A percentile compares a stretch with the other conserved stretches of the same genome.
Evolutionary conservation across 1,284 basidiomycete species (phyloP).

Genomic region (Moesziomyces antarcticus): DNA sequence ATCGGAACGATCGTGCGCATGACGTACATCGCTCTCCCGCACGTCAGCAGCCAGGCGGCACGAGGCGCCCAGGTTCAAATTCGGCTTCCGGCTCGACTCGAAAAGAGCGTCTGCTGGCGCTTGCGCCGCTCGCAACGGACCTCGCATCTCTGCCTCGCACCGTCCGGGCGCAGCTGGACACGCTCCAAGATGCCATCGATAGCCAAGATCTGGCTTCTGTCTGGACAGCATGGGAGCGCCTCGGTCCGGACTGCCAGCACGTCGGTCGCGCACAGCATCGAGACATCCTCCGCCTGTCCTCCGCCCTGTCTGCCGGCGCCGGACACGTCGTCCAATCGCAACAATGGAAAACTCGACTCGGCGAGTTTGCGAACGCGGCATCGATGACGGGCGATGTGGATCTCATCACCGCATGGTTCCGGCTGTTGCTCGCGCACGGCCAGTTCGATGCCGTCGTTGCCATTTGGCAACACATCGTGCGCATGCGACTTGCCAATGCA

Average conservation of each 20-base stretch:
- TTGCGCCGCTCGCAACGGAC: slow-evolving; percentile 4
- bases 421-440: slow-evolving; percentile 9
- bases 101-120: slow-evolving; percentile 10
- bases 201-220: slow-evolving; percentile 15
- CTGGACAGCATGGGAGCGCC: slow-evolving; percentile 11
- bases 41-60: too few relatives aligned
- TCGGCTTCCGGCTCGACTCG: neutral
- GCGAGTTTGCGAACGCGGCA: slow-evolving; percentile 12
- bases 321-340: neutral
- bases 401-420: slow-evolving; percentile 18
- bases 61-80: neutral
- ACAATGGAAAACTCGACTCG: slow-evolving; percentile 7
- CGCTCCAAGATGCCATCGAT: slow-evolving; percentile 23
- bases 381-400: slow-evolving; percentile 27
- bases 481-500: slow-evolving; percentile 7
- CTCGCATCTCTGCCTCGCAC: neutral
- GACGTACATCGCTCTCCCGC: neutral
- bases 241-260: neutral
- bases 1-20: neutral
- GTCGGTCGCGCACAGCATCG: slow-evolving; percentile 14
- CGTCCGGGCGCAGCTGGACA: neutral
- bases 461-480: slow-evolving; percentile 32
- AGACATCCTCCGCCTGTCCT: slow-evolving; percentile 24
- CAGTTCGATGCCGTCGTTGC: slow-evolving; percentile 14
- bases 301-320: slow-evolving; percentile 4